These are phyloP conservation scores for Dendrobium catenatum DNA, from an alignment of 106 monocot species.

Conservation along the genomic window DNA sequence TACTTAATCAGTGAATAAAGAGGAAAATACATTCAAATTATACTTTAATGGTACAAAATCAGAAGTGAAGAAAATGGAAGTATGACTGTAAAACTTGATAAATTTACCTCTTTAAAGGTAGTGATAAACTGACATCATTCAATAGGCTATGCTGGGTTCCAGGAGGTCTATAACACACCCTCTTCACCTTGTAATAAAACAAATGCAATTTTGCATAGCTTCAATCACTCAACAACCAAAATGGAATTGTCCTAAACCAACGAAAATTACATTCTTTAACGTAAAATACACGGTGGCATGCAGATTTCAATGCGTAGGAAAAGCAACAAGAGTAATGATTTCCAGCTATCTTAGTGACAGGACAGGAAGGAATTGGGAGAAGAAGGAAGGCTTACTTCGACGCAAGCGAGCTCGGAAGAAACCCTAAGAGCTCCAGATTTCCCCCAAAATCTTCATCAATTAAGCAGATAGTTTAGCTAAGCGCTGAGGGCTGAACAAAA, in stretches of 20 bases:
- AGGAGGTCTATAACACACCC: slow-evolving; percentile 70
- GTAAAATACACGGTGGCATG: background rate
- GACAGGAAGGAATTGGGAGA: background rate
- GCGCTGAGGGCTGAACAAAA: background rate
- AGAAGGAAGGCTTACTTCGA: slow-evolving; percentile 4
- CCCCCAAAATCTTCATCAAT: background rate
- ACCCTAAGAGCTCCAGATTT: slow-evolving; percentile 3
- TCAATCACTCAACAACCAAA: background rate
- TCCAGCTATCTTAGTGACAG: background rate
- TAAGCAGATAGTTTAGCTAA: background rate
- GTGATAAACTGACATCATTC: slow-evolving; percentile 55
- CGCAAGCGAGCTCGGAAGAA: background rate
- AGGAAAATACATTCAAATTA: background rate
- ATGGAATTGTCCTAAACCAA: background rate
- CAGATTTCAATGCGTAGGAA: background rate
- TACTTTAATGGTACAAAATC: background rate
- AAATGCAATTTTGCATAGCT: background rate
- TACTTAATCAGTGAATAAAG: background rate
- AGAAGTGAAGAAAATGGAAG: too few relatives aligned
- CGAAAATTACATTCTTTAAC: background rate
- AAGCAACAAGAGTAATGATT: background rate
- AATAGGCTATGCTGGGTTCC: slow-evolving; percentile 72
- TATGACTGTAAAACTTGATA: too few relatives aligned
- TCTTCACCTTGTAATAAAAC: slow-evolving; percentile 54
- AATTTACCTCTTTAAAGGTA: slow-evolving; percentile 16